Evolutionary conservation across 495 filamentous ascomycete genomes (phyloP).

Genomic region (Talaromyces adpressus): DNA sequence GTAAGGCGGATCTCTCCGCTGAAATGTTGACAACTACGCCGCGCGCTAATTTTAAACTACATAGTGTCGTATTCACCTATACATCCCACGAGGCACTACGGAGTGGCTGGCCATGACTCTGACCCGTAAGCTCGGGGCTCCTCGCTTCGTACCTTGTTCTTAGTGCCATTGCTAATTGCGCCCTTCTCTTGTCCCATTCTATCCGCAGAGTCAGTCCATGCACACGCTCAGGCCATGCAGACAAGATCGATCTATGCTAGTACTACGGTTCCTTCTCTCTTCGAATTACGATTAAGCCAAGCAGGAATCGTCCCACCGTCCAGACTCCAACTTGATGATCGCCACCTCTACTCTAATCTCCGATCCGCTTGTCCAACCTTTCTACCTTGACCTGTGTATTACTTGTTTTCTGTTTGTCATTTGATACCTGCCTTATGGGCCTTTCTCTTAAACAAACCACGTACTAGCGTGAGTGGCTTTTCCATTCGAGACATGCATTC

Average conservation of each 20-base stretch:
- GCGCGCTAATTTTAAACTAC: slow-evolving; percentile 2
- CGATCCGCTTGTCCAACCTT: slow-evolving; percentile 5
- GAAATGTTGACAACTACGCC: background rate
- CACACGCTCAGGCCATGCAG: background rate
- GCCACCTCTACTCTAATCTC: slow-evolving; percentile 1
- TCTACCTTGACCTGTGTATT: background rate
- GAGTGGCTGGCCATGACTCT: background rate
- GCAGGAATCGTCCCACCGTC: background rate
- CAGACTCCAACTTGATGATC: slow-evolving; percentile 1
- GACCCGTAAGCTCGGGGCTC: background rate
- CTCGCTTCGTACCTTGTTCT: slow-evolving; percentile 1
- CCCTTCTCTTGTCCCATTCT: background rate
- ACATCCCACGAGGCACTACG: background rate
- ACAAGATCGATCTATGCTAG: slow-evolving; percentile 1
- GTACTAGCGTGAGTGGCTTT: background rate
- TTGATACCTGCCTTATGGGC: background rate
- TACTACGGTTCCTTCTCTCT: background rate
- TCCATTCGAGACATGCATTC: background rate
- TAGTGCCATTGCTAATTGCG: slow-evolving; percentile 4
- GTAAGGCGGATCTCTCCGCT: background rate
- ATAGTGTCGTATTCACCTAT: background rate
- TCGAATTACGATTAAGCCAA: background rate
- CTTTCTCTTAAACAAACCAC: background rate
- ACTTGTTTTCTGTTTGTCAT: background rate
- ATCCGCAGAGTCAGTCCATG: background rate